phyloP scores from a whole-genome alignment of 441 rosid species.

The Metrosideros polymorpha region DNA sequence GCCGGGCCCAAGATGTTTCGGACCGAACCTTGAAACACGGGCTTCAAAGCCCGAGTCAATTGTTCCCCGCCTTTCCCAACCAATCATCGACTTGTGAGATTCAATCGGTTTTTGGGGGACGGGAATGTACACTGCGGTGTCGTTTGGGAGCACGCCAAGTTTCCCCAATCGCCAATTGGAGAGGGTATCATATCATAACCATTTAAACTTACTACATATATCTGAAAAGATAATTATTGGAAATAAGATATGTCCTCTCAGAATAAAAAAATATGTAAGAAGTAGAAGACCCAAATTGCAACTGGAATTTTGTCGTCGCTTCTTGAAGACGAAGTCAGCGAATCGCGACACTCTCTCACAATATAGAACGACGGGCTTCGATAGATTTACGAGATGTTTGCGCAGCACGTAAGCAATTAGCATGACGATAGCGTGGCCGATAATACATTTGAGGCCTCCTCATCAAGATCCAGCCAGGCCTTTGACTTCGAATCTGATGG shows the following conservation, averaged over 20 bases:
- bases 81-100: neutral
- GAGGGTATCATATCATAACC: neutral
- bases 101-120: neutral
- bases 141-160: no score
- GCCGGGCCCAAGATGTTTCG: neutral
- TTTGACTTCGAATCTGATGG: neutral
- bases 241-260: neutral
- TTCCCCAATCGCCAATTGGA: no score
- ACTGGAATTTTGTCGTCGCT: neutral
- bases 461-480: neutral
- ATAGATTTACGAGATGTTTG: neutral
- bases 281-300: neutral
- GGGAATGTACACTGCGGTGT: neutral
- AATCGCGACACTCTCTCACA: neutral
- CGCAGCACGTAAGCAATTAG: neutral
- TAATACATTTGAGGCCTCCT: neutral
- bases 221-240: neutral
- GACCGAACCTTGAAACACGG: neutral
- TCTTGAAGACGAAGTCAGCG: neutral
- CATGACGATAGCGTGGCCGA: neutral
- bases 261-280: neutral
- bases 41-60: neutral
- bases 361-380: neutral
- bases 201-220: neutral
- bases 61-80: neutral